phyloP scores from a whole-genome alignment of 2,329 filamentous ascomycete genomes.

The Microdochium paspali region DNA sequence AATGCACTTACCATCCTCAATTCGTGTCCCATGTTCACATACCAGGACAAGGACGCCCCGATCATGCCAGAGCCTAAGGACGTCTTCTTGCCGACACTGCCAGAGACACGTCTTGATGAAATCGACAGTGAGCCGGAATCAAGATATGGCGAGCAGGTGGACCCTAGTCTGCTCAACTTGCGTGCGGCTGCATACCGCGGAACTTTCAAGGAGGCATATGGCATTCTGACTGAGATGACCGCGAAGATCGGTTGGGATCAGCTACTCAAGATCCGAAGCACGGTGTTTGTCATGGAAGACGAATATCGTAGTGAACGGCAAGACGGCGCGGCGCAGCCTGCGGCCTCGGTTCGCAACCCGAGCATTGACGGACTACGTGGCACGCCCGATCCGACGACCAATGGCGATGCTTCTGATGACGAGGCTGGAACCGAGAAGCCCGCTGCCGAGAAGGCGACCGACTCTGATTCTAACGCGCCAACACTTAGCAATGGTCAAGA shows the following conservation, averaged over 20 bases:
- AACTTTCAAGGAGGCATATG: constrained; percentile 92
- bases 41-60: constrained; percentile 95
- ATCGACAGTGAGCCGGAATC: constrained; percentile 87
- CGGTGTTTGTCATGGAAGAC: constrained; percentile 99
- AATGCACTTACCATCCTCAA: constrained; percentile 90
- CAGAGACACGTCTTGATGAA: constrained; percentile 86
- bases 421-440: constrained; percentile 25
- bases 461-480: constrained; percentile 21
- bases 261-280: constrained; percentile 85
- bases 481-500: constrained; percentile 29
- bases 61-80: constrained; percentile 88
- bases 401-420: constrained; percentile 27
- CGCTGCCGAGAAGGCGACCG: constrained; percentile 18
- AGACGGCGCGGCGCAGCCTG: constrained; percentile 28
- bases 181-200: constrained; percentile 87
- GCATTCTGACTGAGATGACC: constrained; percentile 88
- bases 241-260: constrained; percentile 98
- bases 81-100: constrained; percentile 75
- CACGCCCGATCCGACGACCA: constrained; percentile 50
- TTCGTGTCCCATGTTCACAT: constrained; percentile 99
- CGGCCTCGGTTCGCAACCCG: constrained; percentile 50
- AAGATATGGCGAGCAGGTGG: constrained; percentile 74
- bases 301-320: constrained; percentile 89
- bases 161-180: constrained; percentile 75
- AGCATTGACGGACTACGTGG: constrained; percentile 72